Evolutionary conservation across 2,329 filamentous ascomycete species (phyloP), one percentile per base, ranked within the genome.

Genomic region (Phyllosticta citrichinensis): DNA sequence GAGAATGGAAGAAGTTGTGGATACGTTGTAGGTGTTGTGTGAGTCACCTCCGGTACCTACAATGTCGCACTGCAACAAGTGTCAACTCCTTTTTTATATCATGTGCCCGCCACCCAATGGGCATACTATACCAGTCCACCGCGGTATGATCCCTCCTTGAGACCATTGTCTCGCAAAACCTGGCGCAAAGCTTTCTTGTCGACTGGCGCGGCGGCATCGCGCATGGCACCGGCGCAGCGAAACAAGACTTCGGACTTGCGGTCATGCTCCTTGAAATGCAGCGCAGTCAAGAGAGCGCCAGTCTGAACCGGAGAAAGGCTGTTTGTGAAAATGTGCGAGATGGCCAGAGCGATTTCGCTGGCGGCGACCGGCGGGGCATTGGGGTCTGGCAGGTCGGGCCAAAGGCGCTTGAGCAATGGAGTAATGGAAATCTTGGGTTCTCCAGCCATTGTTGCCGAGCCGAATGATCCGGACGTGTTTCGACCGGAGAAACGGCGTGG

Each of bases 21-120:
- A 94, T 72, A 99, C 93, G 75, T 99, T 99, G 84, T 96, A 99
- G 35, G 94, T 99, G 74, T 96, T 91, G 80, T 97, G 92, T 20
- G 88, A 87, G 77, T 99, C 94, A 70, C 94, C 94, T 66, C 94
- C 94, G 8, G 94, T 99, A 67, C 94, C 94, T 62, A 99, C 94
- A 72, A 99, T 97, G 74, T 99, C 94, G 73, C 92, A 86, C 82
- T 85, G 65, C 11, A 12, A 35, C n/a, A 10, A 17, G 56, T 20
- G 55, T 59, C 5, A 35, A 52, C 52, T 5, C 52, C 52, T 14
- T 50, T 54, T 33, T 25, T 4, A 25, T 17, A 40, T 20, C 52
- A 22, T 25, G 24, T 35, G 11, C 17, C 4, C 3, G 24, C 24
- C 24, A 3, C 12, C 52, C 53, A 58, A 56, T 75, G 59, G 52